phyloP scores from a whole-genome alignment of 352 stramenopile genomes.

The Thalassiosira ordinaria region DNA sequence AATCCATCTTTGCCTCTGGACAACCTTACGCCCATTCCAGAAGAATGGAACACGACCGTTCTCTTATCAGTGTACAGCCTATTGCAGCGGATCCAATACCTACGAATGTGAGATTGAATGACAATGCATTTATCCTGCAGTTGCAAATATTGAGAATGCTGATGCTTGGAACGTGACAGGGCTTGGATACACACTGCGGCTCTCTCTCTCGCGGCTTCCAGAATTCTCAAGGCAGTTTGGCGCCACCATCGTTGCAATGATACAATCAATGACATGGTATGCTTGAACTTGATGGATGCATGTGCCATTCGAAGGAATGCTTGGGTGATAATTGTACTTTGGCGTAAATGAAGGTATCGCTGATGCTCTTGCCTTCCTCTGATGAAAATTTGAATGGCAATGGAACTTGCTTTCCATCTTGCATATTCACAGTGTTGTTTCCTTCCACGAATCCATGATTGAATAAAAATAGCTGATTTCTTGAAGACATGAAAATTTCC shows the following conservation, averaged over 20 bases:
- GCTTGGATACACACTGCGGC: too few species aligned
- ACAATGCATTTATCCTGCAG: too few species aligned
- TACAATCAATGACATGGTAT: too few species aligned
- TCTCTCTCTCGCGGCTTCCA: too few species aligned
- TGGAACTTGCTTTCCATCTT: too few species aligned
- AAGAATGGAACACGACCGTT: conserved; percentile 62
- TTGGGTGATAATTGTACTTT: conserved; percentile 19
- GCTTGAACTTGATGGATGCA: too few species aligned
- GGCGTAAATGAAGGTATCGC: conserved; percentile 1
- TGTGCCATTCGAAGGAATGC: neutral
- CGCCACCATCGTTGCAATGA: conserved; percentile 1
- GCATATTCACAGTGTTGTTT: neutral
- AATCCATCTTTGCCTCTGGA: conserved; percentile 75
- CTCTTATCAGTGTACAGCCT: conserved; percentile 36
- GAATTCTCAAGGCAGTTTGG: too few species aligned
- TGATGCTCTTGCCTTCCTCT: neutral
- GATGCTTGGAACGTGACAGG: too few species aligned
- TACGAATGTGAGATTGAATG: conserved; percentile 14
- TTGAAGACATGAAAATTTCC: neutral
- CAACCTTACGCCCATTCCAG: conserved; percentile 70
- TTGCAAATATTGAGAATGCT: too few species aligned
- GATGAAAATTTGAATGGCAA: too few species aligned
- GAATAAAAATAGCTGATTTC: conserved; percentile 7
- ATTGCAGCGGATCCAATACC: too few species aligned
- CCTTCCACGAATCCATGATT: conserved; percentile 13